Base-by-base conservation (phyloP, 352 stramenopile species). In the Thalassiosira exigua region DNA sequence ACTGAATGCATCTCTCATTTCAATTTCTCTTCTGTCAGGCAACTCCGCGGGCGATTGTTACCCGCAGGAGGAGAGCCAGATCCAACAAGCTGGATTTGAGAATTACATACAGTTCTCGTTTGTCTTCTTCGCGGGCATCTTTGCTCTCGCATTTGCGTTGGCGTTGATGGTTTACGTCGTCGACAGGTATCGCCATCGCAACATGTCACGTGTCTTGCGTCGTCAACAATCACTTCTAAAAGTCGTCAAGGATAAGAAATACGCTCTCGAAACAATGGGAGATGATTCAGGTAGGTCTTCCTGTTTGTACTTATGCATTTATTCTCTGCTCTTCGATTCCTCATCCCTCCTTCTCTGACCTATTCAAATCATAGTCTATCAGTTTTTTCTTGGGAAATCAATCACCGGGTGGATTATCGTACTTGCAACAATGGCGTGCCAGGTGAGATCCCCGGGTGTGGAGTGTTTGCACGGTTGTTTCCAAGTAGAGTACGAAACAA, bases 321-420 rank as follows among this genome's bases (percentile, higher is more conserved):
- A n/a, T n/a, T n/a, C n/a, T n/a, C n/a, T n/a, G n/a, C n/a, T n/a
- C n/a, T n/a, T n/a, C n/a, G n/a, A n/a, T n/a, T n/a, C n/a, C n/a
- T n/a, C n/a, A n/a, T n/a, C n/a, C n/a, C n/a, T n/a, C n/a, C n/a
- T n/a, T n/a, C n/a, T n/a, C n/a, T n/a, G n/a, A n/a, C n/a, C n/a
- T n/a, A n/a, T n/a, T n/a, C n/a, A n/a, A n/a, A n/a, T n/a, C n/a
- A n/a, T n/a, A n/a, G n/a, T 74, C 1, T 75, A 81, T 42, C 17
- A 19, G 12, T 81, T 81, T 42, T 81, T 81, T 19, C 44, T 81
- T 21, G 51, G 27, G 11, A 53, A 62, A n/a, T 69, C 32, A 17
- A 39, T 17, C 48, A 0, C 50, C 17, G 69, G 52, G 2, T 79
- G 69, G 69, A n/a, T 19, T 0, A 67, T 65, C 33, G 30, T 59